Percentiles rank a stretch among this genome's conserved stretches.
These are phyloP conservation scores for Penicillium argentinense DNA, from an alignment of 495 filamentous ascomycete species.

Conservation along the genomic window DNA sequence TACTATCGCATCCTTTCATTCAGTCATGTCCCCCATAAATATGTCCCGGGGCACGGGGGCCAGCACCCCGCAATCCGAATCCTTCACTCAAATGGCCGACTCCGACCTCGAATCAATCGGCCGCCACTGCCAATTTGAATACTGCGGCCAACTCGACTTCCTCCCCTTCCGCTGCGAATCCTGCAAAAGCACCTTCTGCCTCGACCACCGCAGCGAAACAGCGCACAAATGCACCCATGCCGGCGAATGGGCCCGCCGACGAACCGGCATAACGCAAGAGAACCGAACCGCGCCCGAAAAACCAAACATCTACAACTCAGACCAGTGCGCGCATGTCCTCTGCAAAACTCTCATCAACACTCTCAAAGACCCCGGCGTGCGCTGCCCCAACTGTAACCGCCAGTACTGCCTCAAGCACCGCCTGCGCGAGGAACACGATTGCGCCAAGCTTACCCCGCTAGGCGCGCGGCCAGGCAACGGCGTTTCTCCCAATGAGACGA, in stretches of 20 bases:
- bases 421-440: conserved; percentile 84
- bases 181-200: conserved; percentile 83
- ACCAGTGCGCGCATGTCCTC: conserved; percentile 67
- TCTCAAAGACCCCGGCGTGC: conserved; percentile 70
- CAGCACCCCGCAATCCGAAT: conserved; percentile 12
- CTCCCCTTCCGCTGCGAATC: conserved; percentile 93
- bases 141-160: conserved; percentile 95
- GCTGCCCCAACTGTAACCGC: conserved; percentile 76
- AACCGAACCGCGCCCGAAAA: conserved; percentile 36
- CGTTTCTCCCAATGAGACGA: conserved; percentile 44
- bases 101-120: conserved; percentile 81
- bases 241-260: conserved; percentile 81
- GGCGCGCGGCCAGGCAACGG: conserved; percentile 48
- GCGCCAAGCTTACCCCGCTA: conserved; percentile 65
- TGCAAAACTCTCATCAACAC: conserved; percentile 92
- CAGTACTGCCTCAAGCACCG: conserved; percentile 93
- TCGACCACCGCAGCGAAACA: conserved; percentile 89
- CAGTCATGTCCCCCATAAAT: conserved; percentile 34
- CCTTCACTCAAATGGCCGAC: conserved; percentile 59
- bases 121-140: conserved; percentile 83
- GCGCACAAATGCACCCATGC: conserved; percentile 77
- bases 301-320: conserved; percentile 60
- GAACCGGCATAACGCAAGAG: conserved; percentile 36
- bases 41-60: conserved; percentile 21
- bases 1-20: neutral